Percentiles rank a stretch among this genome's conserved stretches.
Evolutionary conservation across 2,329 filamentous ascomycete species (phyloP).

Genomic region (Penicillium hordei): DNA sequence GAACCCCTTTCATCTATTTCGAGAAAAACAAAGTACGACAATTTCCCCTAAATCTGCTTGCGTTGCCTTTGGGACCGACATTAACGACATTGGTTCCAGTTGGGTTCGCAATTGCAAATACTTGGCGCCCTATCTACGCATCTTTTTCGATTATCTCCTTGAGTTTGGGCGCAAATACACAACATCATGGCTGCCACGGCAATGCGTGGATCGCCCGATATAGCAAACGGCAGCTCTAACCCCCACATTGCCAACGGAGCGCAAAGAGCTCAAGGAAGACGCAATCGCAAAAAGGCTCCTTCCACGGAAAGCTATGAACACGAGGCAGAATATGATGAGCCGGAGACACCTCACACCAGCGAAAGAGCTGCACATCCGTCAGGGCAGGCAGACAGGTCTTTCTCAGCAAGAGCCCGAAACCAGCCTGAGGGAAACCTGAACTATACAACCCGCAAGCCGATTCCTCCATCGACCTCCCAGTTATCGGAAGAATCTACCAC

Average conservation of each 20-base stretch:
- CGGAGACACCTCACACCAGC: conserved; percentile 3
- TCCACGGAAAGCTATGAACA: conserved; percentile 5
- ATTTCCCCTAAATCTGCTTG: not conserved
- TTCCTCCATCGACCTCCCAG: conserved; percentile 2
- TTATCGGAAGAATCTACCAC: conserved; percentile 19
- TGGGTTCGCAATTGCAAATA: conserved; percentile 8
- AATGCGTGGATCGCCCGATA: conserved; percentile 21
- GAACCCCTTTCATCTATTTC: not conserved
- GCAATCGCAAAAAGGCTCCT: conserved; percentile 9
- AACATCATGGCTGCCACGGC: conserved; percentile 17
- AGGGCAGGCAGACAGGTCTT: conserved; percentile 11
- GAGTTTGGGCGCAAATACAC: not conserved
- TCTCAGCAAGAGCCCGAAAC: conserved; percentile 20
- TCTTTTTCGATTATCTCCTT: not conserved
- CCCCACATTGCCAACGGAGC: conserved; percentile 11
- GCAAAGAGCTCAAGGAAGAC: conserved; percentile 8
- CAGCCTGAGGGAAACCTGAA: conserved; percentile 14
- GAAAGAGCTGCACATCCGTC: not conserved
- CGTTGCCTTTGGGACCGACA: conserved; percentile 6
- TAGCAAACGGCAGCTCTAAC: conserved; percentile 18
- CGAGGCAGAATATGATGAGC: conserved; percentile 3
- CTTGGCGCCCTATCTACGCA: not conserved
- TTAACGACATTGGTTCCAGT: conserved; percentile 16
- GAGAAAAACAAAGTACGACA: not conserved
- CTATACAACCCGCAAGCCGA: conserved; percentile 20